These are phyloP conservation scores for Neurospora tetraspora DNA, from an alignment of 495 filamentous ascomycete genomes.

Conservation along the genomic window DNA sequence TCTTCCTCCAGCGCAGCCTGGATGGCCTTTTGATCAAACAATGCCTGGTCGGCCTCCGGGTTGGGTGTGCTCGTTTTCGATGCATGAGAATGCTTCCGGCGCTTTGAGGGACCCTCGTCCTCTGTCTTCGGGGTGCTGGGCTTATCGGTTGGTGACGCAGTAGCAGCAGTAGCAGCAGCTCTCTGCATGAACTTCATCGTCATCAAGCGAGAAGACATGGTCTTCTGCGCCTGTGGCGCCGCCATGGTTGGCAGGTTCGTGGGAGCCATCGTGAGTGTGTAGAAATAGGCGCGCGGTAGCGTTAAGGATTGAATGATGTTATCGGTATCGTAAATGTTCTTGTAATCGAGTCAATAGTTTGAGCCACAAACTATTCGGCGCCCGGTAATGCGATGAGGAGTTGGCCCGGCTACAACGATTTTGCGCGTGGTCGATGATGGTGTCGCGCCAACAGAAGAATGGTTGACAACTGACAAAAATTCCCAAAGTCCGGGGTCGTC, in stretches of 20 bases:
- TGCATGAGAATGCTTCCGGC: conserved; percentile 34
- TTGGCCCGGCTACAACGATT: background rate
- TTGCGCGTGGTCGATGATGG: background rate
- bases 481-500: background rate
- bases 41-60: conserved; percentile 11
- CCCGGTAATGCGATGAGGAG: background rate
- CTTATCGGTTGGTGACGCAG: conserved; percentile 34
- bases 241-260: conserved; percentile 22
- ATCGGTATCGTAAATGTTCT: background rate
- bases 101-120: conserved; percentile 37
- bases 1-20: conserved; percentile 63
- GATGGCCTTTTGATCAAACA: conserved; percentile 42
- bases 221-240: conserved; percentile 43
- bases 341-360: background rate
- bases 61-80: conserved; percentile 8
- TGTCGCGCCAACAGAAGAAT: background rate
- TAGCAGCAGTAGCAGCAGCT: conserved; percentile 42
- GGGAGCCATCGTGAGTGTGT: conserved; percentile 10
- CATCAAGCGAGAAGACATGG: conserved; percentile 80
- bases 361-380: background rate
- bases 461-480: background rate
- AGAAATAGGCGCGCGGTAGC: background rate
- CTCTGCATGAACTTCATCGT: conserved; percentile 99
- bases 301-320: background rate
- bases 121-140: conserved; percentile 30